Evolutionary conservation across 805 yeast species (phyloP), one percentile per base, ranked within the genome.

Genomic region (Lipomyces yamanashiensis): DNA sequence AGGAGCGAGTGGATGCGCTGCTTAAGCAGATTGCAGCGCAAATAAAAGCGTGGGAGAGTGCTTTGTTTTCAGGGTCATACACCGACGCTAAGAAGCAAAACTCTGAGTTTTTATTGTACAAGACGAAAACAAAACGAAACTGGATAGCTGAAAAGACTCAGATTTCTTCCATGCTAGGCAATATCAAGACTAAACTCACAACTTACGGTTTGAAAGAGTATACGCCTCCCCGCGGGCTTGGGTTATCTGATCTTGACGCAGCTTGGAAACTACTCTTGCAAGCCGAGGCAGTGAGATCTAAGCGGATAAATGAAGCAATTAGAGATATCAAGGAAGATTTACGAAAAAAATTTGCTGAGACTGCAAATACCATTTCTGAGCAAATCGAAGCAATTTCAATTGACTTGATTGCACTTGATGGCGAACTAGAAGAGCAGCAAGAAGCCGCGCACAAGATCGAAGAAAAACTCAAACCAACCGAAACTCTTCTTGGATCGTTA

Each of bases 121-220:
- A 75, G 56, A 52, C 58, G 48, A 57, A 68, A 4, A 67, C 71
- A 10, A 78, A 78, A 63, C 70, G 80, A 13, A 69, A 72, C 5
- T 78, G 81, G 81, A 67, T 75, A 28, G 70, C 71, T 1, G 80
- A 78, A 56, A 77, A 75, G 66, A 64, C 77, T 7, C 78, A 75
- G 28, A 67, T 78, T 48, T 71, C 72, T 1, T 71, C 77, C 2
- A 67, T 78, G 50, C 70, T 75, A 28, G 76, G 79, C 8, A 77
- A 76, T 54, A 75, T 78, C 48, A 72, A 75, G 36, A 75, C 79
- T 8, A 78, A 78, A 57, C 67, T 77, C 19, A 74, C 76, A 2
- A 75, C 78, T 0, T 76, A 75, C 54, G 73, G 73, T 0, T 69
- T 78, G 33, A 71, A 67, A 40, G 75, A 72, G 43, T 78, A 78